Base-by-base conservation (phyloP, 2,329 filamentous ascomycete genomes). In the Aspergillus quadricinctus region DNA sequence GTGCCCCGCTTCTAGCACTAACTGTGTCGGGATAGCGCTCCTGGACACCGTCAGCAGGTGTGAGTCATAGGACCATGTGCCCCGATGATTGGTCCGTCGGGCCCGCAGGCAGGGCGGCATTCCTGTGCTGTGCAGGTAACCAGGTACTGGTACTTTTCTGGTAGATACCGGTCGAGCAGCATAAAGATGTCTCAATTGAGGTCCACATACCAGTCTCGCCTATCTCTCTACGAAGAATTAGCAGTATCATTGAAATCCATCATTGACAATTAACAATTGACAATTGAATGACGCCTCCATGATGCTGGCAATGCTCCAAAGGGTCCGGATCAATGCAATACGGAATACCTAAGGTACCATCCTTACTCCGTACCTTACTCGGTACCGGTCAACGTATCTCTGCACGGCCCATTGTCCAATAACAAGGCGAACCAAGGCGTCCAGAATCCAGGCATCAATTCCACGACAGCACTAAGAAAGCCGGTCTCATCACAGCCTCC, bases 11-110 rank as follows among this genome's bases (percentile, higher is more conserved):
- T 53, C n/a, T 2, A 11, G 17, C 35, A 50, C 60, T 64, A 62
- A 49, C 58, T 50, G 0, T 4, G 51, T 50, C 0, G 1, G 58
- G 59, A 49, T 56, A 61, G 58, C 41, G 29, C 21, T 6, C 10
- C 17, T 28, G 19, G 37, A 49, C 43, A 11, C 49, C 55, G 64
- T 66, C 65, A 66, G 65, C 64, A 64, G 63, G 69, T 74, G 71
- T 75, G 72, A 75, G 64, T 75, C 72, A 75, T 65, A 70, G 55
- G 48, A 28, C 21, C 49, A 41, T 49, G 1, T 0, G 0, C 4
- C 1, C 1, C 1, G 7, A 1, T 66, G 28, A 73, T 75, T 74
- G 71, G 72, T 25, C 9, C n/a, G 41, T 41, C 4, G 9, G 23
- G 11, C 21, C 21, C 43, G 14, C 43, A 21, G 21, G 1, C 14